Evolutionary conservation across 1,284 basidiomycete species (phyloP), one percentile per base, ranked within the genome.

Genomic region (Cutaneotrichosporon cyanovorans): DNA sequence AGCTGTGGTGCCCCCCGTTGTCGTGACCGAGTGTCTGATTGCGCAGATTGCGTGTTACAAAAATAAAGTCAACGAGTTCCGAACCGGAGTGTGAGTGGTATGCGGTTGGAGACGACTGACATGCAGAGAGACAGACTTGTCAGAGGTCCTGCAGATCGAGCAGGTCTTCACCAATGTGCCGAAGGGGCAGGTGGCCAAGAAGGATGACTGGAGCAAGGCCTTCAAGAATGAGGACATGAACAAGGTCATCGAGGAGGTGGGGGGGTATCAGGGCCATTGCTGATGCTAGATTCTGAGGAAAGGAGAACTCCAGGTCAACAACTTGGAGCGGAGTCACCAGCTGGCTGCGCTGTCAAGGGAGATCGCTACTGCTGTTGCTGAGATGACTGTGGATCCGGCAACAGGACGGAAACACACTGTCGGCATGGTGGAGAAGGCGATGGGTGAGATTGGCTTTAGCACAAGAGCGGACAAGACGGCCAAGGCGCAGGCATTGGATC

Each of bases 31-130:
- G 30, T 12, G n/a, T 12, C 45, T 48, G 9, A 47, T 31, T 2
- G n/a, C n/a, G 20, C 51, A 91, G 87, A 87, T 98, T 59, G 93
- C 93, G 39, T 97, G 92, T 72, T 97, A 97, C 76, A 96, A 97
- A 77, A 99, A 99, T 75, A 97, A 97, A 74, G 93, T 97, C 18
- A 86, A 91, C 58, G 92, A 96, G 72, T 98, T 86, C 82, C 76
- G 93, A 47, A 88, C 81, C 45, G 90, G 90, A 52, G 85, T 93
- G 84, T 87, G 68, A 66, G 82, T 75, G 16, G 18, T 10, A 15
- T 11, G 45, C 15, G 40, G 20, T 11, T 39, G 38, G 22, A 9
- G 37, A 14, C 59, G 87, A 85, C 19, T 28, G 25, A 28, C 12
- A 12, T 28, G 8, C 7, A 28, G 25, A 28, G 93, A 98, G 76